Base-by-base conservation (phyloP, 139 green algal genomes). In the Coccomyxa sp. region DNA sequence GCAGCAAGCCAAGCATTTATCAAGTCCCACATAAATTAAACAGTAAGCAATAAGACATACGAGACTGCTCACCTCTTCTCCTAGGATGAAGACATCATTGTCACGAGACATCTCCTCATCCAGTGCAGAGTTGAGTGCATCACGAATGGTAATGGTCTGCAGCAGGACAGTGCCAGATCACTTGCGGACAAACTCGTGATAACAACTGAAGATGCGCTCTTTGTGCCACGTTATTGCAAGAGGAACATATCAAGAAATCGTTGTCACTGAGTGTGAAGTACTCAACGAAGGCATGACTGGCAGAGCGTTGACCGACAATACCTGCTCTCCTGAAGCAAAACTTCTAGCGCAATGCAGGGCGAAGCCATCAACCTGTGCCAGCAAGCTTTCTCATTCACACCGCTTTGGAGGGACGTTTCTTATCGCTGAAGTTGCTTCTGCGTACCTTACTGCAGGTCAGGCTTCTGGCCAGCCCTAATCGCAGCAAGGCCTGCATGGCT, bases 101-200 rank as follows among this genome's bases (percentile, higher is more conserved):
- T 99, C 97, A 0, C 93, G 82, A 0, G 88, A 93, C 91, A 99
- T 96, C 86, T 99, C 97, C 88, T 99, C 97, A 77, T 98, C 95
- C 75, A 99, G 87, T 1, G 97, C 97, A 9, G 92, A 97, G 87
- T 99, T 99, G 0, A 99, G 86, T 0, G 96, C 97, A 83, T 99
- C 97, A 58, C 97, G 92, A 7, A 99, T 94, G 0, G 97, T 99
- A 78, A 99, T 94, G 93, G 98, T 86, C 87, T 81, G 79, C 38
- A 7, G n/a, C 18, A 30, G 38, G 38, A 51, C 38, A 51, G 38
- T 51, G 66, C 66, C 66, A 57, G 25, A 76, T 10, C 58, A 25
- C 15, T 14, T 82, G 58, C 38, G 60, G 17, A 32, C 51, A 67
- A 63, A 10, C 18, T 45, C 21, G 14, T 31, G 31, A 30, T 27